Conservation (phyloP, 306 rosid species). For the Crataegus laevigata region DNA sequence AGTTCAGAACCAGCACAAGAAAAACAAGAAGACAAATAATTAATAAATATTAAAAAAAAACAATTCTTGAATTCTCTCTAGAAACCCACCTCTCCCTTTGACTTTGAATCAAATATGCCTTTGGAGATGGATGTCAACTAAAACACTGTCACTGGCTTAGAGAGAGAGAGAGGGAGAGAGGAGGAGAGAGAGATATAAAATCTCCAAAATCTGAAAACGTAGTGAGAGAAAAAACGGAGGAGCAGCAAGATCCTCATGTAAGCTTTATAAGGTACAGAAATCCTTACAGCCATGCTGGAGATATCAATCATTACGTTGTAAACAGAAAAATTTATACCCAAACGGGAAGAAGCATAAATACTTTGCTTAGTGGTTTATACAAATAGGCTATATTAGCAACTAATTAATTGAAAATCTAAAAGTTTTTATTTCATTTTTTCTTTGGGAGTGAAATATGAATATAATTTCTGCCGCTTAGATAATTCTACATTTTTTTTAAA, state of each 20-base stretch:
- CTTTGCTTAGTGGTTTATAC: background rate
- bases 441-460: background rate
- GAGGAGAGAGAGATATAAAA: constrained; percentile 33
- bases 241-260: constrained; percentile 50
- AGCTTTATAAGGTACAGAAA: constrained; percentile 38
- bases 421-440: too few species aligned
- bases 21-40: background rate
- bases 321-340: constrained; percentile 8
- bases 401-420: background rate
- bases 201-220: constrained; percentile 43
- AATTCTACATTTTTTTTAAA: background rate
- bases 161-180: constrained; percentile 5
- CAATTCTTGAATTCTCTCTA: background rate
- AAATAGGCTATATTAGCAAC: background rate
- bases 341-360: background rate
- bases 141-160: constrained; percentile 16
- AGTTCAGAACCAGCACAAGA: background rate
- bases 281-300: constrained; percentile 62
- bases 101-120: constrained; percentile 8
- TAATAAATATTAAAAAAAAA: background rate
- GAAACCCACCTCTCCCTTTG: constrained; percentile 18
- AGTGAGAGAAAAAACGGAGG: constrained; percentile 31
- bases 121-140: constrained; percentile 9
- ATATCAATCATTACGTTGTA: constrained; percentile 23
- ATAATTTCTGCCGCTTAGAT: background rate